Evolutionary conservation across 1,284 basidiomycete species (phyloP).

Genomic region (Ceratobasidium sp.): DNA sequence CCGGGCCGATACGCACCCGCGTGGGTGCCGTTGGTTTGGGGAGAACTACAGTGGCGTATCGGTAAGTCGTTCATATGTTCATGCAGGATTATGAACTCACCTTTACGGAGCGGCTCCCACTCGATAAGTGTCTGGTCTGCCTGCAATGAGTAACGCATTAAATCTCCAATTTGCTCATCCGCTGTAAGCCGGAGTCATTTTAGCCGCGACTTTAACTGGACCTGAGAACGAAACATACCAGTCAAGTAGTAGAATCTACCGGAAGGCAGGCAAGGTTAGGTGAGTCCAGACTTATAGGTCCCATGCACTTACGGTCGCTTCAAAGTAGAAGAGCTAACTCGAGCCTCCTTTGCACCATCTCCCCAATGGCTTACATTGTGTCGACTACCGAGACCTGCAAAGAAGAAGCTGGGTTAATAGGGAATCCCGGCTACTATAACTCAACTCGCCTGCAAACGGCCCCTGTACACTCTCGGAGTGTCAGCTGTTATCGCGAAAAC

Average conservation of each 20-base stretch:
- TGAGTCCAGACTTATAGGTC: conserved; percentile 51
- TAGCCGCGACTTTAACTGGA: no score
- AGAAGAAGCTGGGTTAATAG: background rate
- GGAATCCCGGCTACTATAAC: background rate
- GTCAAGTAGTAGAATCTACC: conserved; percentile 42
- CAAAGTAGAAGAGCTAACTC: conserved; percentile 56
- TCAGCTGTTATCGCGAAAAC: background rate
- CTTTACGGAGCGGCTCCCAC: conserved; percentile 60
- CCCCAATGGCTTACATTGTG: conserved; percentile 62
- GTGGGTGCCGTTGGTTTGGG: conserved; percentile 57
- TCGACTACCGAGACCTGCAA: conserved; percentile 55
- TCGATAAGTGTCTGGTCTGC: conserved; percentile 59
- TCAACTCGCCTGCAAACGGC: conserved; percentile 54
- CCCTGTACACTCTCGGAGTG: conserved; percentile 48
- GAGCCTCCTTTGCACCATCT: conserved; percentile 61
- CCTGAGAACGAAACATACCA: background rate
- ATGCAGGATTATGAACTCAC: background rate
- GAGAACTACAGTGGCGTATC: conserved; percentile 53
- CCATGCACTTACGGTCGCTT: conserved; percentile 54
- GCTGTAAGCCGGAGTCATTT: conserved; percentile 50
- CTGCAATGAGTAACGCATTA: conserved; percentile 58
- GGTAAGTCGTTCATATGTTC: background rate
- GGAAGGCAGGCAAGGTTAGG: background rate
- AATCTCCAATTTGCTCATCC: conserved; percentile 59
- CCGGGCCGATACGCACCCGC: conserved; percentile 58